A percentile compares a stretch with the other conserved stretches of the same genome.
Conservation (phyloP, 2,329 filamentous ascomycete species). For the Colletotrichum noveboracense region DNA sequence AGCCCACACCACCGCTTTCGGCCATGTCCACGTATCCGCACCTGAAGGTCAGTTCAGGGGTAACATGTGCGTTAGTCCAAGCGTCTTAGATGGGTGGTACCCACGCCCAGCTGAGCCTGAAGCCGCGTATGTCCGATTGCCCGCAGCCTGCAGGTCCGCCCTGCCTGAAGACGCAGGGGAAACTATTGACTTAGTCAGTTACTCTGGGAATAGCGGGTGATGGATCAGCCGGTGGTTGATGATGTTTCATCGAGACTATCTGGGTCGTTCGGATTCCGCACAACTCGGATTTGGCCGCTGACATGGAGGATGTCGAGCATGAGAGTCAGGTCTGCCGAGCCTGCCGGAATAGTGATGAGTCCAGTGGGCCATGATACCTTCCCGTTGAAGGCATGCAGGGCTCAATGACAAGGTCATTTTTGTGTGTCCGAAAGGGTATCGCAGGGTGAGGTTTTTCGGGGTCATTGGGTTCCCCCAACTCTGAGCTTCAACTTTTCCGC, state of each 20-base stretch:
- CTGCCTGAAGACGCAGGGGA: not conserved
- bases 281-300: not conserved
- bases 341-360: not conserved
- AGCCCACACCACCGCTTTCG: not conserved
- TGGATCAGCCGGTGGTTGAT: not conserved
- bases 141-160: not conserved
- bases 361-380: not conserved
- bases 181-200: not conserved
- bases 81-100: not conserved
- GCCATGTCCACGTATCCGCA: not conserved
- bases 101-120: not conserved
- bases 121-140: not conserved
- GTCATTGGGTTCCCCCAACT: not conserved
- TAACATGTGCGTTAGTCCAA: not conserved
- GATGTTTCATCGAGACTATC: not conserved
- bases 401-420: not conserved
- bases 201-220: not conserved
- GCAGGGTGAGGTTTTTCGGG: not conserved
- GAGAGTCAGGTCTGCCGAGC: not conserved
- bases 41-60: not conserved
- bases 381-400: not conserved
- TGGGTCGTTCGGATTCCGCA: not conserved
- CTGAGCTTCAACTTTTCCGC: not conserved
- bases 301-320: not conserved
- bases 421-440: not conserved